Conservation (phyloP, 2,329 filamentous ascomycete species). For the Exophiala sp. region DNA sequence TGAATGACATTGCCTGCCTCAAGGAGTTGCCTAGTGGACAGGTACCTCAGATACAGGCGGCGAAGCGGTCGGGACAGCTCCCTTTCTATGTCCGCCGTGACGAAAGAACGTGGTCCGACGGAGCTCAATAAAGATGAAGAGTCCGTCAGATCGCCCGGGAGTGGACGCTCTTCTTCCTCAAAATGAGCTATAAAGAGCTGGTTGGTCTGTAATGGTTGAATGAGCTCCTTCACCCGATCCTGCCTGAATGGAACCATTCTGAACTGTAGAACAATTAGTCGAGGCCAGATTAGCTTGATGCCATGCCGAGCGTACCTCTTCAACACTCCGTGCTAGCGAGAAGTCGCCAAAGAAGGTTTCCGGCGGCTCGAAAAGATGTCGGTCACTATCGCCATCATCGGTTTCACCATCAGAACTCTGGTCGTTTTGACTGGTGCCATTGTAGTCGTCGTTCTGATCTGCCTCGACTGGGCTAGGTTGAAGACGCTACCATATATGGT, state of each 20-base stretch:
- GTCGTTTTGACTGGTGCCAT: constrained; percentile 1
- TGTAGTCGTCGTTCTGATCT: constrained; percentile 1
- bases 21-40: constrained; percentile 10
- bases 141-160: not conserved
- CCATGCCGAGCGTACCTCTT: constrained; percentile 8
- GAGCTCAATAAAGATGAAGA: not conserved
- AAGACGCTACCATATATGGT: not conserved
- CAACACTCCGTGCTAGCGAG: constrained; percentile 16
- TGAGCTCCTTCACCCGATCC: constrained; percentile 2
- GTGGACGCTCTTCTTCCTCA: not conserved
- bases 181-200: constrained; percentile 11
- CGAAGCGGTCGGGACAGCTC: constrained; percentile 5
- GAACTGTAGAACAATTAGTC: constrained; percentile 10
- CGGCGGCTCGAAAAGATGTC: constrained; percentile 2
- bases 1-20: constrained; percentile 13
- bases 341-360: constrained; percentile 15
- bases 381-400: constrained; percentile 1
- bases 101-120: not conserved
- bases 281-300: not conserved
- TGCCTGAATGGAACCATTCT: constrained; percentile 9
- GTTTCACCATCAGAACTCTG: not conserved
- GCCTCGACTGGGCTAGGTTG: not conserved
- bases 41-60: constrained; percentile 10
- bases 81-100: not conserved
- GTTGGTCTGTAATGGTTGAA: constrained; percentile 10